Percentiles rank a stretch among this genome's conserved stretches.
Conservation (phyloP, 1,284 basidiomycete genomes). For the Cryptococcus sp. region DNA sequence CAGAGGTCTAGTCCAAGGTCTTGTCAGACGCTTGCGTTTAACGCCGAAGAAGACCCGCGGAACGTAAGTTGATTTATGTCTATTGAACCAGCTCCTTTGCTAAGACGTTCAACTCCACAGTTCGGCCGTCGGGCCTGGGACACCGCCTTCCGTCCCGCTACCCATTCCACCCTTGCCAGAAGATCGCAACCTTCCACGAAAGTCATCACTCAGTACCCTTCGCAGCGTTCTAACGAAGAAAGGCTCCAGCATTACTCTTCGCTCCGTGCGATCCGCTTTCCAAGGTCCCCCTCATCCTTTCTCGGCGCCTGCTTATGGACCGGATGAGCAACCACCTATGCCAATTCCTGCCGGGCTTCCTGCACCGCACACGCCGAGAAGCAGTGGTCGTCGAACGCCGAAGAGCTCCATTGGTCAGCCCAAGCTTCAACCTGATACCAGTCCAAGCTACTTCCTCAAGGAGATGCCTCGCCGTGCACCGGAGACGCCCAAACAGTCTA, state of each 20-base stretch:
- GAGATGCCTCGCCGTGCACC: conserved; percentile 28
- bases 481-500: conserved; percentile 22
- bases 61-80: conserved; percentile 4
- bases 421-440: conserved; percentile 12
- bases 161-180: conserved; percentile 11
- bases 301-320: conserved; percentile 8
- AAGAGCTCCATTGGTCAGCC: conserved; percentile 32
- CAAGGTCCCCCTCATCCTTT: conserved; percentile 14
- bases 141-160: background rate
- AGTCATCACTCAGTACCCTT: conserved; percentile 26
- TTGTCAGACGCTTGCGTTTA: conserved; percentile 32
- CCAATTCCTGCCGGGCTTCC: conserved; percentile 12
- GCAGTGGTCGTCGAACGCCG: conserved; percentile 17
- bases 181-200: conserved; percentile 20
- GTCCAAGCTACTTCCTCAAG: conserved; percentile 20
- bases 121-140: too few species aligned
- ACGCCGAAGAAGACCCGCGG: conserved; percentile 31
- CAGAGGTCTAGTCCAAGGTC: conserved; percentile 29
- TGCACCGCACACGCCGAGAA: conserved; percentile 10
- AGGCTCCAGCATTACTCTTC: conserved; percentile 26
- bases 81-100: background rate
- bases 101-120: too few species aligned
- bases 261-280: conserved; percentile 17
- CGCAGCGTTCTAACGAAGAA: conserved; percentile 27
- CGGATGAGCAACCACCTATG: conserved; percentile 14